Percentiles rank a stretch among this genome's conserved stretches.
Conservation (phyloP, 768 basidiomycete genomes). For the Boletus rufocinnamomeus region DNA sequence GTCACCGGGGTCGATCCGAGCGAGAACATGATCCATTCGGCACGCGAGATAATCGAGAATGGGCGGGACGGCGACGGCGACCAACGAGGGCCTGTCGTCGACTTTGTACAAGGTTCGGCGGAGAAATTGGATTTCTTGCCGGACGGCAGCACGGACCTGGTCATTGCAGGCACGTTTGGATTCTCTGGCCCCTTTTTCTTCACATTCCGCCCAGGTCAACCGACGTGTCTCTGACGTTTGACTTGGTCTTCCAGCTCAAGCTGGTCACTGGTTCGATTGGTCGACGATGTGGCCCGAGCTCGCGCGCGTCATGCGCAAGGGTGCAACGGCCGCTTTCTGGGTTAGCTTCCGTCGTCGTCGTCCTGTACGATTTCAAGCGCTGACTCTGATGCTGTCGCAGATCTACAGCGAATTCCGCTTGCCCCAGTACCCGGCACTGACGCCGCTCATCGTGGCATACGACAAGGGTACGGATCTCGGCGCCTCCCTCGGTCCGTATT, state of each 20-base stretch:
- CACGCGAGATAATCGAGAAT: conserved; percentile 31
- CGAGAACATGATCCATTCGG: conserved; percentile 63
- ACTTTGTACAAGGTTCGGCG: conserved; percentile 44
- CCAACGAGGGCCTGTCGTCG: conserved; percentile 16
- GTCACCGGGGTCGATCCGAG: conserved; percentile 79
- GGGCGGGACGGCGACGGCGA: conserved; percentile 9
- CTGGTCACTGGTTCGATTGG: conserved; percentile 85
- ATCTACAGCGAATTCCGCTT: conserved; percentile 12
- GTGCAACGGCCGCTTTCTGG: conserved; percentile 75
- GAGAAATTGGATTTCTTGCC: conserved; percentile 56
- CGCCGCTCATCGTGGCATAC: conserved; percentile 6
- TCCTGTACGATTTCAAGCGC: neutral
- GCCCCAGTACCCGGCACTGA: conserved; percentile 1
- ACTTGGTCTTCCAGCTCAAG: conserved; percentile 53
- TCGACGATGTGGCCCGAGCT: conserved; percentile 69
- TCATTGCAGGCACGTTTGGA: conserved; percentile 57
- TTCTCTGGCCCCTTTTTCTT: neutral
- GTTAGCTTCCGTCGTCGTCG: conserved; percentile 37
- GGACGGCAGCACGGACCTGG: conserved; percentile 60
- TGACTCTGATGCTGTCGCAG: neutral
- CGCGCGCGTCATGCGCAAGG: conserved; percentile 54
- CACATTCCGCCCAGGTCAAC: neutral
- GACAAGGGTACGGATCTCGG: conserved; percentile 1
- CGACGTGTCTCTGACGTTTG: neutral
- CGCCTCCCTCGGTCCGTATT: conserved; percentile 6